A percentile compares a stretch with the other conserved stretches of the same genome.
Conservation (phyloP, 345 rosid genomes). For the Bruguiera gymnorhiza region DNA sequence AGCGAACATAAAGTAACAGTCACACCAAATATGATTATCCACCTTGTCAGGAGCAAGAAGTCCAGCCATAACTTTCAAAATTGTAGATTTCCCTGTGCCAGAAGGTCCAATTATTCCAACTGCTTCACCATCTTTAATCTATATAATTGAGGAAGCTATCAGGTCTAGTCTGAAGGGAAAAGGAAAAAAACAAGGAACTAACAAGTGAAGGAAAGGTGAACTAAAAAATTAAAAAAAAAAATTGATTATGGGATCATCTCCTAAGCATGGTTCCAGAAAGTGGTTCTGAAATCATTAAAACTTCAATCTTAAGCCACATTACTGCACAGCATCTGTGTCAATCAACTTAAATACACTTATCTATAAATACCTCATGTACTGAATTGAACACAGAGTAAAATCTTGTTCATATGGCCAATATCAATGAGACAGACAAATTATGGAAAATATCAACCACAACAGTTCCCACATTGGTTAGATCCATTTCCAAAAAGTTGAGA, state of each 20-base stretch:
- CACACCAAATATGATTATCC: slow-evolving; percentile 12
- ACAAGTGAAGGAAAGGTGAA: neutral
- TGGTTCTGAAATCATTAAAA: too few relatives aligned
- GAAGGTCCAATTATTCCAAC: slow-evolving; percentile 99
- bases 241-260: neutral
- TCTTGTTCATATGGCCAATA: too few relatives aligned
- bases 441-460: too few relatives aligned
- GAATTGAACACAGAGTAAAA: too few relatives aligned
- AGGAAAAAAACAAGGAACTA: neutral
- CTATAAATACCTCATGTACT: too few relatives aligned
- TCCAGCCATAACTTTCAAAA: slow-evolving; percentile 92
- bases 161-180: neutral
- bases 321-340: too few relatives aligned
- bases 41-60: slow-evolving; percentile 99
- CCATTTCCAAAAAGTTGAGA: too few relatives aligned
- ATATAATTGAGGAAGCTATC: slow-evolving; percentile 3
- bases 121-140: slow-evolving; percentile 98
- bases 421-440: too few relatives aligned
- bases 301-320: too few relatives aligned
- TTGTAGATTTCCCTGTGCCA: slow-evolving; percentile 95
- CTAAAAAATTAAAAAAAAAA: neutral
- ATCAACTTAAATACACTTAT: too few relatives aligned
- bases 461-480: too few relatives aligned
- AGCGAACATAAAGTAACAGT: neutral
- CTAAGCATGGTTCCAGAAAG: too few relatives aligned